Percentiles rank a stretch among this genome's conserved stretches.
Conservation (phyloP, 495 filamentous ascomycete species). For the Aspergillus ellipticus region DNA sequence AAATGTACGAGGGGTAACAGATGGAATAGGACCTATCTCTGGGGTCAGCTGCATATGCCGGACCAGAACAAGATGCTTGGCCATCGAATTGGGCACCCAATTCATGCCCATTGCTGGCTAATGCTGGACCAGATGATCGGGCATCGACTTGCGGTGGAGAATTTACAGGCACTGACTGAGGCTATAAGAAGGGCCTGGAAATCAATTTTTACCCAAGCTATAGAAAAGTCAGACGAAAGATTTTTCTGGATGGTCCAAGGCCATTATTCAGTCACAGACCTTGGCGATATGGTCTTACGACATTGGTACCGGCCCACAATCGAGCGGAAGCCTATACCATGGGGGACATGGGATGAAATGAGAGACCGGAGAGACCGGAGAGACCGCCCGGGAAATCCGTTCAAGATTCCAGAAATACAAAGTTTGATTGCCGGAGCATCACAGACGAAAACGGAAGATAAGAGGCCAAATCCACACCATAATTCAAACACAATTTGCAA, state of each 20-base stretch:
- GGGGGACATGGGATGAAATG: not conserved
- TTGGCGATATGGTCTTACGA: too few species aligned
- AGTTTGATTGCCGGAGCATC: not conserved
- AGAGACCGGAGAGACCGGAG: not conserved
- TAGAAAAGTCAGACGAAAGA: too few species aligned
- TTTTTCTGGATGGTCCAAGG: too few species aligned
- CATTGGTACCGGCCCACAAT: not conserved
- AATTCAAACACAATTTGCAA: not conserved
- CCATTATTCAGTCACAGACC: too few species aligned
- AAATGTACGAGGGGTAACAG: too few species aligned
- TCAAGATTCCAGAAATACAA: slow-evolving; percentile 7
- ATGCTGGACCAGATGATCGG: slow-evolving; percentile 8
- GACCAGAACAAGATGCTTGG: too few species aligned
- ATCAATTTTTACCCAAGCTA: too few species aligned
- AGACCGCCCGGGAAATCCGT: slow-evolving; percentile 1
- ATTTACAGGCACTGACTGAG: slow-evolving; percentile 1
- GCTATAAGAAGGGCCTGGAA: slow-evolving; percentile 1
- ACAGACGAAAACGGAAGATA: not conserved
- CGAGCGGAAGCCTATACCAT: not conserved
- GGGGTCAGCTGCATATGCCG: too few species aligned
- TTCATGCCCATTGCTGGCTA: slow-evolving; percentile 11
- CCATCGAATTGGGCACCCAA: slow-evolving; percentile 5
- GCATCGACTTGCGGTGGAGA: not conserved
- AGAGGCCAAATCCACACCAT: not conserved
- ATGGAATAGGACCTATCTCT: too few species aligned